These are phyloP conservation scores for Fusarium hostae DNA, from an alignment of 2,329 filamentous ascomycete genomes.

Conservation along the genomic window DNA sequence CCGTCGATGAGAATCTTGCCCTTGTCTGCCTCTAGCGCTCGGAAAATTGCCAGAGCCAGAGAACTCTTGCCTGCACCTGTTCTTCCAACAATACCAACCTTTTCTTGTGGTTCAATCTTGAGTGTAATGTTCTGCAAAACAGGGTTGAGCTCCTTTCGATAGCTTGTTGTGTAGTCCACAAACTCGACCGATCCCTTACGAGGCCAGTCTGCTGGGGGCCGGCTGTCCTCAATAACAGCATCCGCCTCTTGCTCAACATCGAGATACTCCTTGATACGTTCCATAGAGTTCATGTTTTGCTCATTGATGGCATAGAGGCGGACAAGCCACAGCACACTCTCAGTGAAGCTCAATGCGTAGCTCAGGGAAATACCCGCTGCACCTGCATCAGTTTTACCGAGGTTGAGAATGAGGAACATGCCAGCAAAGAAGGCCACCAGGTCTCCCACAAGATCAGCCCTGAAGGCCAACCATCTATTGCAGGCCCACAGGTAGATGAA, in stretches of 20 bases:
- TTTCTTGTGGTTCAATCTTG: slow-evolving; percentile 86
- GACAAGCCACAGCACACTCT: slow-evolving; percentile 97
- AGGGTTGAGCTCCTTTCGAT: slow-evolving; percentile 86
- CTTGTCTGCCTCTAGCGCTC: slow-evolving; percentile 88
- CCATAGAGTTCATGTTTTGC: slow-evolving; percentile 99
- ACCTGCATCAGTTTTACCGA: slow-evolving; percentile 87
- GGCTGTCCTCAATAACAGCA: slow-evolving; percentile 78
- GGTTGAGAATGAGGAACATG: slow-evolving; percentile 85
- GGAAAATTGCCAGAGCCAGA: slow-evolving; percentile 90
- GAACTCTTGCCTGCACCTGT: slow-evolving; percentile 98
- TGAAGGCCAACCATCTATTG: slow-evolving; percentile 95
- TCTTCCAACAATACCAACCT: slow-evolving; percentile 94
- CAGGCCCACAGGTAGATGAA: slow-evolving; percentile 97
- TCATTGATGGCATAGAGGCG: slow-evolving; percentile 94
- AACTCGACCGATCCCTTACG: slow-evolving; percentile 88
- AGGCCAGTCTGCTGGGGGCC: slow-evolving; percentile 86
- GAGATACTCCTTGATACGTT: slow-evolving; percentile 96
- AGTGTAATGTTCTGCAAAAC: slow-evolving; percentile 88
- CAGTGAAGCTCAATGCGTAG: slow-evolving; percentile 96
- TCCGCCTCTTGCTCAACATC: slow-evolving; percentile 94
- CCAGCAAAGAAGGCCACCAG: slow-evolving; percentile 94
- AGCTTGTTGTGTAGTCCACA: slow-evolving; percentile 86
- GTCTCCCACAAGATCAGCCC: slow-evolving; percentile 90
- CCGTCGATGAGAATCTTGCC: slow-evolving; percentile 92
- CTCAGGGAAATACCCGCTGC: slow-evolving; percentile 93